Base-by-base conservation (phyloP, 768 basidiomycete species). In the Boletus barrowsii region DNA sequence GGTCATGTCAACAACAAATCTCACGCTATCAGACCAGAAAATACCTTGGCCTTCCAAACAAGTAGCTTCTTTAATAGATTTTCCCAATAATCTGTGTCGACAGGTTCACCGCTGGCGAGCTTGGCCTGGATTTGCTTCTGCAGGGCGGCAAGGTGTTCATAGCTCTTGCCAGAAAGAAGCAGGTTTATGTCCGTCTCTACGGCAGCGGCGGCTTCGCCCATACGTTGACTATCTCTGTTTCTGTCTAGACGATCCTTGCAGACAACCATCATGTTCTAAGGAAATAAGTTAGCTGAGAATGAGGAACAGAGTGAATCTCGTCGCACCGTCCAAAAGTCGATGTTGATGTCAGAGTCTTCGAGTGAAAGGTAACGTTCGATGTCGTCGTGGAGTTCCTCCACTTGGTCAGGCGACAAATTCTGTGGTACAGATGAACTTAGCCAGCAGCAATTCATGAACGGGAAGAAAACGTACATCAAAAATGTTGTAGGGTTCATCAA, bases 31-130 rank as follows among this genome's bases (percentile, higher is more conserved):
- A 29, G 1, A 51, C 47, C 39, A 8, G 2, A 60, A 62, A 46
- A 9, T 61, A 93, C 94, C 77, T 98, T 98, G 20, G 97, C 90
- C 74, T 98, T 98, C 87, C 92, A 97, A 4, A 98, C 96, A 22
- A 98, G 76, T 33, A 99, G 71, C 69, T 90, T 97, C 71, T 93
- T 90, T 53, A 98, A 72, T 9, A 99, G 73, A 44, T 84, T 80
- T 72, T 98, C 97, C 97, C 97, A 99, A 67, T 98, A 99, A 70
- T 99, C 97, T 11, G 86, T 90, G 71, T 99, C 97, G 35, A 99
- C 82, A 3, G 94, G 94, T 72, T 98, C 95, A 33, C 94, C 92
- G 58, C 93, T 92, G 0, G 83, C 76, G 4, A 98, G 81, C 71
- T 98, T 98, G 47, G 79, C 80, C 65, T 94, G 93, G 11, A 98